Percentiles rank a stretch among this genome's conserved stretches.
Evolutionary conservation across 805 yeast genomes (phyloP).

Genomic region (Hyphopichia homilentoma): DNA sequence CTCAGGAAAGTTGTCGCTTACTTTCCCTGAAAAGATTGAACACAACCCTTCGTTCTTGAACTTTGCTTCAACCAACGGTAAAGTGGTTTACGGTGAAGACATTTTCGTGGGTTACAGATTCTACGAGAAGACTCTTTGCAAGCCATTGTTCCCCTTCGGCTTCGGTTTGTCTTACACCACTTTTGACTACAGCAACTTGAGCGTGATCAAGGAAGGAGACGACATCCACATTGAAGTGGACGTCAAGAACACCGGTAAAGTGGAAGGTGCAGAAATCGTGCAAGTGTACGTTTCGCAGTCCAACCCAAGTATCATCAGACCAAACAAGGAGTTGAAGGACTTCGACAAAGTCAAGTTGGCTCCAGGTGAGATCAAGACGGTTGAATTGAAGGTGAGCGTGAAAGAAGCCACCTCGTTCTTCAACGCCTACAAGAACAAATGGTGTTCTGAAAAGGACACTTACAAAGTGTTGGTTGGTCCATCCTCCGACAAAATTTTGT

Average conservation of each 20-base stretch:
- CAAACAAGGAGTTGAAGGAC: constrained; percentile 58
- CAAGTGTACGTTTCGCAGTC: constrained; percentile 48
- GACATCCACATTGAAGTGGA: constrained; percentile 29
- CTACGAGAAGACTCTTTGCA: constrained; percentile 49
- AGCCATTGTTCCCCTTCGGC: constrained; percentile 59
- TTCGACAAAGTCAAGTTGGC: constrained; percentile 46
- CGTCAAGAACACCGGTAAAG: constrained; percentile 46
- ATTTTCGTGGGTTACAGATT: constrained; percentile 60
- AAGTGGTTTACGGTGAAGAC: constrained; percentile 61
- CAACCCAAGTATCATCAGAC: constrained; percentile 42
- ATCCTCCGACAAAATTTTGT: constrained; percentile 24
- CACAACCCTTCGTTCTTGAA: constrained; percentile 58
- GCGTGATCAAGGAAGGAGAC: constrained; percentile 23
- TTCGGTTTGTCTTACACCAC: constrained; percentile 58
- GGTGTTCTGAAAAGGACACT: constrained; percentile 51
- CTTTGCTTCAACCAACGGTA: constrained; percentile 49
- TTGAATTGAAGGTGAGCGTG: constrained; percentile 34
- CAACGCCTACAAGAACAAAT: constrained; percentile 44
- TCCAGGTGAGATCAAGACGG: constrained; percentile 41
- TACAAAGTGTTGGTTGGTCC: constrained; percentile 49
- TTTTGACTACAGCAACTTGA: constrained; percentile 40
- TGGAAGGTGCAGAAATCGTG: constrained; percentile 51
- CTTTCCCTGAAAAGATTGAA: constrained; percentile 49
- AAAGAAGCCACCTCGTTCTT: constrained; percentile 55
- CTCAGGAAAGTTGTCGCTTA: constrained; percentile 52